Evolutionary conservation across 805 yeast genomes (phyloP).

Genomic region (Spathaspora arborariae): DNA sequence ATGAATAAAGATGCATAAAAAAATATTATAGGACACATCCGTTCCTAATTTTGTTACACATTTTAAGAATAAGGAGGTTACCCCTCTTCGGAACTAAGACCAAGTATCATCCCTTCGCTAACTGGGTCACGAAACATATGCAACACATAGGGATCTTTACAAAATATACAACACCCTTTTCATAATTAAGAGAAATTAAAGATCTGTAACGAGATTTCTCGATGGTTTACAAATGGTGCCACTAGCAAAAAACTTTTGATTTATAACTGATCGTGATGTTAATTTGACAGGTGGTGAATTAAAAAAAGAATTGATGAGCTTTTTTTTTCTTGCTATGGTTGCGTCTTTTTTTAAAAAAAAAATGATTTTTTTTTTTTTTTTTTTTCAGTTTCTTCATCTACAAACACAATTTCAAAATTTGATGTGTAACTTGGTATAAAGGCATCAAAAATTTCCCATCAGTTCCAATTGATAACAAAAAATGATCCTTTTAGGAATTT

Average conservation of each 20-base stretch:
- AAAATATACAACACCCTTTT: too few species aligned
- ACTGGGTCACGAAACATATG: background rate
- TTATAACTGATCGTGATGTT: background rate
- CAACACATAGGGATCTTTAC: background rate
- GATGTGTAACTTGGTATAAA: background rate
- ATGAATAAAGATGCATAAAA: background rate
- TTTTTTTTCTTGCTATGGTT: background rate
- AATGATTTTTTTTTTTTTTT: background rate
- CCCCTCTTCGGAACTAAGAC: background rate
- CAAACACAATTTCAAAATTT: background rate
- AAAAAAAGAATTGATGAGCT: background rate
- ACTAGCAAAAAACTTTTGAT: too few species aligned
- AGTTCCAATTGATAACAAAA: background rate
- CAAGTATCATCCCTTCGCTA: background rate
- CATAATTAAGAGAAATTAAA: too few species aligned
- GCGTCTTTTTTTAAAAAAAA: background rate
- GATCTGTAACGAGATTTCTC: too few species aligned
- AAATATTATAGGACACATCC: background rate
- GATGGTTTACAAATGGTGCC: too few species aligned
- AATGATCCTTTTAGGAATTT: background rate
- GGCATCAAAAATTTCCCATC: background rate
- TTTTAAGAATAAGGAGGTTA: background rate
- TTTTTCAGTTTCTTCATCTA: background rate
- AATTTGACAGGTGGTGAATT: too few species aligned
- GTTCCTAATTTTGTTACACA: background rate